Percentiles rank a stretch among this genome's conserved stretches.
These are phyloP conservation scores for Cercospora sp. DNA, from an alignment of 2,329 filamentous ascomycete genomes.

Conservation along the genomic window DNA sequence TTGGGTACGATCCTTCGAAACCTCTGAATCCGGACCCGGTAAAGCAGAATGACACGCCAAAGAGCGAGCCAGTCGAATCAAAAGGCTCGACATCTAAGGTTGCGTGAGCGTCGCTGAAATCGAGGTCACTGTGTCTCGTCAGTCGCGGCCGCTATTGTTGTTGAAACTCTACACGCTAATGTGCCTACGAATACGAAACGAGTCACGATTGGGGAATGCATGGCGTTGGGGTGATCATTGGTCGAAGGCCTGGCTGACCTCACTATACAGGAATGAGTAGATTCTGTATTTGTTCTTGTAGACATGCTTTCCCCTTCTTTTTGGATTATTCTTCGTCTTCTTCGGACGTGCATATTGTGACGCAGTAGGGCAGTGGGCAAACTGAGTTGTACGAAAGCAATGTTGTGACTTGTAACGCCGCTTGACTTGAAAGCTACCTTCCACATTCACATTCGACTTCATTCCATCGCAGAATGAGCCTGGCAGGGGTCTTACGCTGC, in stretches of 20 bases:
- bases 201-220: neutral
- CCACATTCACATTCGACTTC: too few species aligned
- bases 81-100: slow-evolving; percentile 2
- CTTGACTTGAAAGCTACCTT: too few species aligned
- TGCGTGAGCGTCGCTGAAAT: neutral
- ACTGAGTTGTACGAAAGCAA: too few species aligned
- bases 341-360: neutral
- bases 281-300: neutral
- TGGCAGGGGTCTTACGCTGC: too few species aligned
- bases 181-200: neutral
- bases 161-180: neutral
- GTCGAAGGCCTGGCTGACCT: neutral
- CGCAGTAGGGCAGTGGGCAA: too few species aligned
- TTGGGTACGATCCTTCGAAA: slow-evolving; percentile 75
- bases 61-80: neutral
- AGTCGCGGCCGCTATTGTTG: neutral
- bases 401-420: too few species aligned
- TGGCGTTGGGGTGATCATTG: neutral
- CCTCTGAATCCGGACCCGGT: slow-evolving; percentile 45
- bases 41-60: neutral
- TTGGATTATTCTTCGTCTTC: neutral
- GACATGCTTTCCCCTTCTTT: neutral
- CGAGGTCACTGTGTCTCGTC: neutral
- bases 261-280: neutral
- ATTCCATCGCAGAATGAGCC: too few species aligned